Conservation (phyloP, 345 rosid species). For the Luvunga scandens region DNA sequence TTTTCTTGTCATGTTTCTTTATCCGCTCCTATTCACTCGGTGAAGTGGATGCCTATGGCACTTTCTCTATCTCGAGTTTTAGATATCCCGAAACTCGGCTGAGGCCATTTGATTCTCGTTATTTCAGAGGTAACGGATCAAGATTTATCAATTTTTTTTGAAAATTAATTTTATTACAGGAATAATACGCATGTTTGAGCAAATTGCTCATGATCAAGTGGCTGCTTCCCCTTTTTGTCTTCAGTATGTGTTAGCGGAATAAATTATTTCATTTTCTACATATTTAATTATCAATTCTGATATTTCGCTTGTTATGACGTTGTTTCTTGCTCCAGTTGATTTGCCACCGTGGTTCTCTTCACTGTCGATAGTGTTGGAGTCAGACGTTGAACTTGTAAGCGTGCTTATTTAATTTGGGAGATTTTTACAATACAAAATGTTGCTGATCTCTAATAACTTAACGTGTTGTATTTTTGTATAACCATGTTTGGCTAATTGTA, state of each 20-base stretch:
- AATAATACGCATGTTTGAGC: too few relatives aligned
- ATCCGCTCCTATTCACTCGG: constrained; percentile 17
- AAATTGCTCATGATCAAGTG: background rate
- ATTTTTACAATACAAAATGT: background rate
- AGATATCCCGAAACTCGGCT: constrained; percentile 61
- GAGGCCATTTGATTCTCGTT: constrained; percentile 60
- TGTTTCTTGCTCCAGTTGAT: constrained; percentile 62
- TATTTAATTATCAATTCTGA: background rate
- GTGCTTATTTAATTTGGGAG: constrained; percentile 11
- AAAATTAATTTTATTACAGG: too few relatives aligned
- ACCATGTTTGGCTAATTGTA: background rate
- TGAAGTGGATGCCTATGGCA: constrained; percentile 23
- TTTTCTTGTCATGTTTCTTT: constrained; percentile 27
- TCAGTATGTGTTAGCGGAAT: background rate
- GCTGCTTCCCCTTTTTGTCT: background rate
- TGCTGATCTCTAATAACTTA: background rate
- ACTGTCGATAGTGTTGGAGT: constrained; percentile 60
- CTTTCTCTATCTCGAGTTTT: constrained; percentile 62
- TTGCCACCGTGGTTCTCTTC: constrained; percentile 94
- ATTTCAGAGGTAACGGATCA: constrained; percentile 56
- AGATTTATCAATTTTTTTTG: too few relatives aligned
- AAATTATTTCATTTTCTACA: background rate
- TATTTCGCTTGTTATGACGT: constrained; percentile 13
- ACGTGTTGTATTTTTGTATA: background rate
- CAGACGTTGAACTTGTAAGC: constrained; percentile 88